Evolutionary conservation across 176 grass and related monocot species (phyloP).

Genomic region (Carex kokanica): DNA sequence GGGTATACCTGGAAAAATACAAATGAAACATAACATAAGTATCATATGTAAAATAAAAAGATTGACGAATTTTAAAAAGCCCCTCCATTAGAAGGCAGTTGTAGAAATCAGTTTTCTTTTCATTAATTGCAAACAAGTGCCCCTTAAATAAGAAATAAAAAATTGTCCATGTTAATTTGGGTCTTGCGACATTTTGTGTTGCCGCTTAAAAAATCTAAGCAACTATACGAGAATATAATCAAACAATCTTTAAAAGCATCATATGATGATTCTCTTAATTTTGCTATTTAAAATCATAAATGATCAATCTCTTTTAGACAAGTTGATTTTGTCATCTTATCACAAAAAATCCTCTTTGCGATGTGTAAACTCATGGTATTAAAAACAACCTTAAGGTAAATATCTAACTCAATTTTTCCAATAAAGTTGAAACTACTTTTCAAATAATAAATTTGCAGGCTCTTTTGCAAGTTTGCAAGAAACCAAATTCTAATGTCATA

Average conservation of each 20-base stretch:
- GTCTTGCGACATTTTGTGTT: neutral
- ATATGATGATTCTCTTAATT: slow-evolving; percentile 5
- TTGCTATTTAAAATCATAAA: neutral
- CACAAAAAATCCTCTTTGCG: neutral
- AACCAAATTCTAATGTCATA: slow-evolving; percentile 37
- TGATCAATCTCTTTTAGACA: neutral
- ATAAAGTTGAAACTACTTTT: neutral
- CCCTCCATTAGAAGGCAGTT: neutral
- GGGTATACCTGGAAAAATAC: slow-evolving; percentile 60
- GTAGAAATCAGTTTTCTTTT: neutral
- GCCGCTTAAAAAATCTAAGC: neutral
- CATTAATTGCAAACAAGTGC: neutral
- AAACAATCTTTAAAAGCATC: neutral
- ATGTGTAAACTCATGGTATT: neutral
- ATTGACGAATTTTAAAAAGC: neutral
- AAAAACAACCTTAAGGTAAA: neutral
- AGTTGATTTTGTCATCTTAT: neutral
- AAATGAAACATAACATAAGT: neutral
- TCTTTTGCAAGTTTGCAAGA: slow-evolving; percentile 1
- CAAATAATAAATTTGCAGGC: neutral
- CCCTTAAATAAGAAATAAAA: neutral
- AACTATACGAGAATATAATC: neutral
- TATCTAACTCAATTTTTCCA: neutral
- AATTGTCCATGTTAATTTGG: neutral
- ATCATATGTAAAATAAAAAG: neutral